A percentile compares a stretch with the other conserved stretches of the same genome.
These are phyloP conservation scores for Leccinum fuscescens DNA, from an alignment of 1,284 basidiomycete genomes.

Conservation along the genomic window DNA sequence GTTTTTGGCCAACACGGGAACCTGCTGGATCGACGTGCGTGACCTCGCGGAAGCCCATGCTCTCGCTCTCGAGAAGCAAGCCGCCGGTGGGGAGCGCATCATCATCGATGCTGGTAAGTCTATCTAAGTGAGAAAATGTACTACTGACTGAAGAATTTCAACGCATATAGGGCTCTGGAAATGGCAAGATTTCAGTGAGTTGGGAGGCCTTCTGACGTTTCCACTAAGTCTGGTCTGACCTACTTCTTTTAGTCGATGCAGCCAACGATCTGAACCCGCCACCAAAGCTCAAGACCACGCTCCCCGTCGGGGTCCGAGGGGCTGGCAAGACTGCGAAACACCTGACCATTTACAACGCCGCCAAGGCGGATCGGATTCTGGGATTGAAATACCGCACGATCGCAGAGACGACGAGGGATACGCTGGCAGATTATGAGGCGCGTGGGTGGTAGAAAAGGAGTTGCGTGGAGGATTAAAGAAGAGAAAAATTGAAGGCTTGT, in stretches of 20 bases:
- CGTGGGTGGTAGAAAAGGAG: background rate
- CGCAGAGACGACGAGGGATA: background rate
- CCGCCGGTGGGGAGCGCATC: background rate
- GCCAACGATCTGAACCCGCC: background rate
- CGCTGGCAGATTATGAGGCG: background rate
- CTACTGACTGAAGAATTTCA: background rate
- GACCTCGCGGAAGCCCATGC: background rate
- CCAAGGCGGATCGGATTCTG: background rate
- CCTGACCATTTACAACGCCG: background rate
- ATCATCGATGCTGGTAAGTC: background rate
- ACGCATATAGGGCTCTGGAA: background rate
- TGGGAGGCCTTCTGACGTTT: background rate
- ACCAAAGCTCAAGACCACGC: background rate
- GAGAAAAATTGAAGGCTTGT: background rate
- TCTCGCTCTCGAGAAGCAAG: background rate
- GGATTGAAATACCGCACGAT: background rate
- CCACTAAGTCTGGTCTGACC: background rate
- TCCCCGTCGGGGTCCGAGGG: background rate
- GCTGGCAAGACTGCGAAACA: background rate
- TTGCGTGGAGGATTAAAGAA: background rate
- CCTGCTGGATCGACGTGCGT: background rate
- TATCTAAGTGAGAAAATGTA: background rate
- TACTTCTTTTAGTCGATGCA: background rate
- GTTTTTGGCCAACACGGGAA: background rate
- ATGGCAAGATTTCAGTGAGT: background rate